Base-by-base conservation (phyloP, 495 filamentous ascomycete species). In the Symbiotaphrina buchneri region DNA sequence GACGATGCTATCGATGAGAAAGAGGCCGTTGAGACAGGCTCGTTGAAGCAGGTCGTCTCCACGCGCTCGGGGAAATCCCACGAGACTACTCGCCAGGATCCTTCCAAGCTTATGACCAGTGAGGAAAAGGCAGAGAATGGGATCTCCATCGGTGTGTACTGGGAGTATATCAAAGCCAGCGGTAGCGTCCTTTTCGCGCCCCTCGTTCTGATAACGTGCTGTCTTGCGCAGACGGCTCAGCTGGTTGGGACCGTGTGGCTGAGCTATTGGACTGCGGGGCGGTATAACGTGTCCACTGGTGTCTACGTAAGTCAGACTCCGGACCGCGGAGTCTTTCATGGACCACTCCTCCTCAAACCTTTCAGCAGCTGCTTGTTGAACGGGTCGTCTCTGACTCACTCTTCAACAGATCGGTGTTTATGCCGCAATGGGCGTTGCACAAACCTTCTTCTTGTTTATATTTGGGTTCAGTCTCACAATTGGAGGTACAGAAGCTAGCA, bases 381-480 rank as follows among this genome's bases (percentile, higher is more conserved):
- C n/a, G n/a, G n/a, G n/a, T n/a, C n/a, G n/a, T n/a, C n/a, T n/a
- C n/a, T n/a, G n/a, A n/a, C n/a, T n/a, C n/a, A 11, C 15, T 7
- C 17, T 29, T 14, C 15, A 18, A 32, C 8, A 29, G 27, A 37
- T 44, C 33, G 39, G 35, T 35, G 32, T 41, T 10, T 41, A 45
- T 35, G 41, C 39, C 11, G 37, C 28, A 8, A 22, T 47, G 35
- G 39, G 41, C 35, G 19, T 38, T 52, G 19, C 43, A 39, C 24
- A 40, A 14, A 8, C 46, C 43, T 42, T 49, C 33, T 15, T 31
- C 4, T 23, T 41, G 25, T 34, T 32, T 21, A 17, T 41, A 18
- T 43, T 44, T 39, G 38, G 45, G 8, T 34, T 33, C 21, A 36
- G 39, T 21, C 44, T 55, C 19, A 41, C 52, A 1, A 37, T 54